A percentile compares a stretch with the other conserved stretches of the same genome.
phyloP scores from a whole-genome alignment of 2,329 filamentous ascomycete genomes.

The Macrophomina tecta region DNA sequence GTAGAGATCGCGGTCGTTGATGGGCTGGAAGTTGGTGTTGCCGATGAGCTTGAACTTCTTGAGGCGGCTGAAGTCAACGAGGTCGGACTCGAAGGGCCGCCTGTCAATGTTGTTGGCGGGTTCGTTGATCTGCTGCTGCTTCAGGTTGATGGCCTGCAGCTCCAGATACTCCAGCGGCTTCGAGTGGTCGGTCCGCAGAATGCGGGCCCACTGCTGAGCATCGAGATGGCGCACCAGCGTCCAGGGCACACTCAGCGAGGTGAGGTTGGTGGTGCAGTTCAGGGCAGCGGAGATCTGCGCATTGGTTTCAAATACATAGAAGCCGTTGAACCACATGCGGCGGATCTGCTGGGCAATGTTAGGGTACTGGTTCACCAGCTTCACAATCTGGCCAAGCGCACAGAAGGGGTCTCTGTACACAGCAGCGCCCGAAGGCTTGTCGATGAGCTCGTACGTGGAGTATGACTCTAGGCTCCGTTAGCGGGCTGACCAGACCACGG shows the following conservation, averaged over 20 bases:
- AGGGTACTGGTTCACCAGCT: slow-evolving; percentile 53
- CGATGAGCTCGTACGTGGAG: slow-evolving; percentile 56
- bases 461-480: slow-evolving; percentile 43
- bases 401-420: slow-evolving; percentile 58
- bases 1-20: slow-evolving; percentile 57
- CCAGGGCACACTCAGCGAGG: slow-evolving; percentile 59
- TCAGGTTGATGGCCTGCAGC: slow-evolving; percentile 58
- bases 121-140: slow-evolving; percentile 50
- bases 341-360: slow-evolving; percentile 56
- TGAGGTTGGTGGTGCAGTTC: slow-evolving; percentile 54
- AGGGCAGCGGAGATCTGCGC: slow-evolving; percentile 56
- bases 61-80: slow-evolving; percentile 56
- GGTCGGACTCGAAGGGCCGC: slow-evolving; percentile 49
- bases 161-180: slow-evolving; percentile 58
- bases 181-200: slow-evolving; percentile 52
- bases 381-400: slow-evolving; percentile 55
- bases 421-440: slow-evolving; percentile 52
- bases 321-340: slow-evolving; percentile 62
- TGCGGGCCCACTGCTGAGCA: slow-evolving; percentile 54
- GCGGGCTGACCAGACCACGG: background rate
- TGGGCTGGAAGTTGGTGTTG: slow-evolving; percentile 59
- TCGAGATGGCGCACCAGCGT: slow-evolving; percentile 58
- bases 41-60: slow-evolving; percentile 61
- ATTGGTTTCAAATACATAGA: slow-evolving; percentile 59
- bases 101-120: slow-evolving; percentile 50